Percentiles rank a stretch among this genome's conserved stretches.
Evolutionary conservation across 441 rosid genomes (phyloP).

Genomic region (Corymbia calophylla): DNA sequence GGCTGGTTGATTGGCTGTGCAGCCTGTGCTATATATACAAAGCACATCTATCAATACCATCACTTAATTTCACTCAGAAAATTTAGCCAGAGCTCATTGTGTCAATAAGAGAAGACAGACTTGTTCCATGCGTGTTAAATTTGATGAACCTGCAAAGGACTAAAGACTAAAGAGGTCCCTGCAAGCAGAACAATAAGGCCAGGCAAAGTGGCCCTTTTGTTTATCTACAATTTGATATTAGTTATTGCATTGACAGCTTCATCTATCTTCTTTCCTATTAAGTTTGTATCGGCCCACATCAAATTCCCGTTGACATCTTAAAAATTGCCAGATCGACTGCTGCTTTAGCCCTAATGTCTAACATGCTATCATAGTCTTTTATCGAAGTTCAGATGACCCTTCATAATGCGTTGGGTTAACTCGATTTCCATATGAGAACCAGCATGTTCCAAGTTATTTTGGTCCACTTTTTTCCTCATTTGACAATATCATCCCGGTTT

Average conservation of each 20-base stretch:
- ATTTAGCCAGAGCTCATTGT: no score
- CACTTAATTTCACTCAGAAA: no score
- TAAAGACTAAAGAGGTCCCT: conserved; percentile 38
- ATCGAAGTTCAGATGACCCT: background rate
- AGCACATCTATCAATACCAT: no score
- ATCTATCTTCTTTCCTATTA: background rate
- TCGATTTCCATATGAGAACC: background rate
- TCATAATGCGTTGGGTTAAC: background rate
- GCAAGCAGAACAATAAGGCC: background rate
- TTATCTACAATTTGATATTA: background rate
- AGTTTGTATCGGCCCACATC: accelerated
- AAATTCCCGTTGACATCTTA: background rate
- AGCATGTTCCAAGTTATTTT: background rate
- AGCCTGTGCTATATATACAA: no score
- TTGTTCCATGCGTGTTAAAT: no score
- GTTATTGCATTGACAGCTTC: no score
- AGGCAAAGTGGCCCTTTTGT: background rate
- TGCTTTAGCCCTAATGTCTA: background rate
- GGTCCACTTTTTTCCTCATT: no score
- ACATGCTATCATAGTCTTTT: no score
- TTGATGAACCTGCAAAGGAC: background rate
- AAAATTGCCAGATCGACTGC: background rate
- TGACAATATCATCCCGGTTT: background rate
- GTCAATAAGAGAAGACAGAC: no score
- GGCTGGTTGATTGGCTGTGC: no score